Conservation (phyloP, 345 rosid genomes). For the Rhizophora mangle region DNA sequence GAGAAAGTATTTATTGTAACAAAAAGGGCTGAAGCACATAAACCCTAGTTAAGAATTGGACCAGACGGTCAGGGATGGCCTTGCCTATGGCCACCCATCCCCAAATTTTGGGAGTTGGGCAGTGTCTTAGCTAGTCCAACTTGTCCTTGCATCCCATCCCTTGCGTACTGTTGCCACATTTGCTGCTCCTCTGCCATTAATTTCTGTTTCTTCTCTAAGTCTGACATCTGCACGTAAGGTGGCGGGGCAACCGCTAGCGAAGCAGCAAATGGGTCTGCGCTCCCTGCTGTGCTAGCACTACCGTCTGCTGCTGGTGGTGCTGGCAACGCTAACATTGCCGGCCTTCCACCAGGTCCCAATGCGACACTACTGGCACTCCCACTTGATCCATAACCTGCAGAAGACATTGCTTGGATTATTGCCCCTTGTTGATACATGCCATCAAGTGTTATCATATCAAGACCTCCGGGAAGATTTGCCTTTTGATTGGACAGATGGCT, state of each 20-base stretch:
- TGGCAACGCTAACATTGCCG: constrained; percentile 46
- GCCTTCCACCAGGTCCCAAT: constrained; percentile 44
- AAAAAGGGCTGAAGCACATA: neutral
- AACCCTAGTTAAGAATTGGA: neutral
- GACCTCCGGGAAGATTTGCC: constrained; percentile 44
- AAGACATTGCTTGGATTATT: constrained; percentile 25
- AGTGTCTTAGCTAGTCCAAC: constrained; percentile 31
- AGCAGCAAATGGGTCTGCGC: constrained; percentile 53
- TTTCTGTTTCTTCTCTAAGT: constrained; percentile 56
- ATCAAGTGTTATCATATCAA: constrained; percentile 45
- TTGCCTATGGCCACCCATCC: constrained; percentile 27
- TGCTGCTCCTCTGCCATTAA: constrained; percentile 47
- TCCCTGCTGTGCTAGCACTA: neutral
- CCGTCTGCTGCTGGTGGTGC: constrained; percentile 33
- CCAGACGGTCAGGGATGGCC: neutral
- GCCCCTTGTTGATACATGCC: constrained; percentile 60
- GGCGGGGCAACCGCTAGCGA: constrained; percentile 46
- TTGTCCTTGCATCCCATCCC: constrained; percentile 53
- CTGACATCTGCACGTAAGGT: constrained; percentile 55
- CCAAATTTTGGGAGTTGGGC: constrained; percentile 23
- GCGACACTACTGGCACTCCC: constrained; percentile 75
- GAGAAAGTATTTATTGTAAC: neutral
- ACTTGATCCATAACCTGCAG: constrained; percentile 22
- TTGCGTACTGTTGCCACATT: constrained; percentile 54
- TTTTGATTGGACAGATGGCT: constrained; percentile 42